Percentiles rank a stretch among this genome's conserved stretches.
These are phyloP conservation scores for Coelastrella sp. DNA, from an alignment of 139 green algal species.

Conservation along the genomic window DNA sequence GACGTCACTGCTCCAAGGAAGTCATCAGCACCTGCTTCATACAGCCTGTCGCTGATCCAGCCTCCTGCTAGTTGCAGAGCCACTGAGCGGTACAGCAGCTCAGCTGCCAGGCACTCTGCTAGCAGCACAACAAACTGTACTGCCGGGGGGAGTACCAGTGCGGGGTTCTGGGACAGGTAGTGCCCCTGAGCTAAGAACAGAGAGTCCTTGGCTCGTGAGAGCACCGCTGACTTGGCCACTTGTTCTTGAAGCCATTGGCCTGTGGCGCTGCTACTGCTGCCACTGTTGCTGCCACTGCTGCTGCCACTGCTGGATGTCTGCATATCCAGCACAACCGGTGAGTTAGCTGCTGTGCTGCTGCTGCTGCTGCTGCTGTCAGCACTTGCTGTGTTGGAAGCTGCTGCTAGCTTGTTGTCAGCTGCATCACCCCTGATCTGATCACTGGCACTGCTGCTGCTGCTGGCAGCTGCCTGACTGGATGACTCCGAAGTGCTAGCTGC, in stretches of 20 bases:
- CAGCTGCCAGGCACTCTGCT: slow-evolving; percentile 25
- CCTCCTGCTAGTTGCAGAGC: slow-evolving; percentile 30
- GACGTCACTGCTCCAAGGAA: not conserved
- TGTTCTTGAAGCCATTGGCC: not conserved
- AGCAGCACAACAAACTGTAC: not conserved
- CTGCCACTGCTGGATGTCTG: not conserved
- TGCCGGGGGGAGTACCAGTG: slow-evolving; percentile 4
- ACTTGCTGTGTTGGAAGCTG: no score
- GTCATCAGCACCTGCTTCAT: slow-evolving; percentile 26
- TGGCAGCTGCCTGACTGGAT: not conserved
- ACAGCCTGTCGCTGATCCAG: slow-evolving; percentile 19
- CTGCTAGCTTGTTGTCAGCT: not conserved
- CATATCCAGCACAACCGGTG: not conserved
- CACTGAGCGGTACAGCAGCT: slow-evolving; percentile 45
- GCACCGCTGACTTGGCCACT: not conserved
- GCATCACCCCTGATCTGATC: not conserved
- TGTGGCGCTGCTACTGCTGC: not conserved
- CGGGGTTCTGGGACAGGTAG: slow-evolving; percentile 17
- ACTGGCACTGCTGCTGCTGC: not conserved
- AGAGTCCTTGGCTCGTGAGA: not conserved
- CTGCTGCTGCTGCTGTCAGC: not conserved
- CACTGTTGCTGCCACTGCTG: not conserved
- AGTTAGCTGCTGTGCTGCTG: not conserved
- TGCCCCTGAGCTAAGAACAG: slow-evolving; percentile 35
- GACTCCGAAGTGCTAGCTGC: not conserved